Percentiles rank a stretch among this genome's conserved stretches.
Conservation (phyloP, 495 filamentous ascomycete genomes). For the Trichoderma virens region DNA sequence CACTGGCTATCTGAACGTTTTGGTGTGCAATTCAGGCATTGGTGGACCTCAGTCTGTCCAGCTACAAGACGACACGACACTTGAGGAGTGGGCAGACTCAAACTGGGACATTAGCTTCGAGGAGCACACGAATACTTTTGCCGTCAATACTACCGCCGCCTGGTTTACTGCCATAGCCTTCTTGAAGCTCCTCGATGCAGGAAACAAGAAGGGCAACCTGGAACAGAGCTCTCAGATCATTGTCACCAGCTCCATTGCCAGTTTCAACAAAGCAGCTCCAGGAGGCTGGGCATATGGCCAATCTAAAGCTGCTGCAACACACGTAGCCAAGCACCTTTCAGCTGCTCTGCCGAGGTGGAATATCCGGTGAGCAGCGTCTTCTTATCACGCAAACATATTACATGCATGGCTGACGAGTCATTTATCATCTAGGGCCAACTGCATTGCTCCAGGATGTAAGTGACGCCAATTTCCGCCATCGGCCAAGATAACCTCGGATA, state of each 20-base stretch:
- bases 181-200: slow-evolving; percentile 51
- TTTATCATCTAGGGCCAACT: slow-evolving; percentile 40
- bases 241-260: slow-evolving; percentile 55
- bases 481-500: background rate
- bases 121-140: slow-evolving; percentile 51
- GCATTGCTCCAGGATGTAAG: slow-evolving; percentile 60
- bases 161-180: slow-evolving; percentile 61
- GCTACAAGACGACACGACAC: slow-evolving; percentile 25
- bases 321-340: slow-evolving; percentile 56
- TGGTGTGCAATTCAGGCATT: slow-evolving; percentile 62
- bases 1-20: slow-evolving; percentile 51
- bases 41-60: slow-evolving; percentile 41
- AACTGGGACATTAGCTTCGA: slow-evolving; percentile 44
- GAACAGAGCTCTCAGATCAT: slow-evolving; percentile 54
- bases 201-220: slow-evolving; percentile 48
- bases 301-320: slow-evolving; percentile 57
- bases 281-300: slow-evolving; percentile 53
- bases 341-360: slow-evolving; percentile 45
- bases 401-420: background rate
- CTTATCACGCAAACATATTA: background rate
- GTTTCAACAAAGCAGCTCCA: slow-evolving; percentile 46
- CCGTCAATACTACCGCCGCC: slow-evolving; percentile 51
- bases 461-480: slow-evolving; percentile 9
- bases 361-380: slow-evolving; percentile 37
- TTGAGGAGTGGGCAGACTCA: slow-evolving; percentile 45